Percentiles rank a stretch among this genome's conserved stretches.
Conservation (phyloP, 495 filamentous ascomycete genomes). For the Sordaria brevicollis region DNA sequence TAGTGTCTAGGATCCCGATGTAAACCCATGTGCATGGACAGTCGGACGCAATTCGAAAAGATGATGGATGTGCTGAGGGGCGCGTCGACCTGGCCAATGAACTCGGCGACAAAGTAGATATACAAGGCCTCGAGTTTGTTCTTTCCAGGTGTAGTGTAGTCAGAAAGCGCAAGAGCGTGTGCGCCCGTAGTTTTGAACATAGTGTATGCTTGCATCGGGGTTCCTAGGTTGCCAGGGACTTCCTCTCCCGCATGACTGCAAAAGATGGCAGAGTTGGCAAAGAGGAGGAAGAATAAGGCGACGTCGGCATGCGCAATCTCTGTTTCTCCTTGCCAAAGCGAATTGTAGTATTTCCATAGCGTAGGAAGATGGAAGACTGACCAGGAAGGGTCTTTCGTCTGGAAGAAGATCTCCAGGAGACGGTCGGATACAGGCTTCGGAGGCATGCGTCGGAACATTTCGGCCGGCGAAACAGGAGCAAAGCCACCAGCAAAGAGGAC, state of each 20-base stretch:
- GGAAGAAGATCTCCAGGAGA: slow-evolving; percentile 36
- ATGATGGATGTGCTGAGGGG: slow-evolving; percentile 31
- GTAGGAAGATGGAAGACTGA: slow-evolving; percentile 35
- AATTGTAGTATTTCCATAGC: slow-evolving; percentile 27
- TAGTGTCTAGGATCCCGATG: slow-evolving; percentile 31
- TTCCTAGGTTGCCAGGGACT: slow-evolving; percentile 13
- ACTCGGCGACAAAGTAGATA: slow-evolving; percentile 27
- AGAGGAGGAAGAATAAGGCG: slow-evolving; percentile 21
- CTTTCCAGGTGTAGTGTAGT: slow-evolving; percentile 31
- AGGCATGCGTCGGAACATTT: slow-evolving; percentile 33
- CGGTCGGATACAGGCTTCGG: slow-evolving; percentile 31
- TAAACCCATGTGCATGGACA: slow-evolving; percentile 32
- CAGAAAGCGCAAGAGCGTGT: slow-evolving; percentile 27
- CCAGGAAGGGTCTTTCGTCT: slow-evolving; percentile 31
- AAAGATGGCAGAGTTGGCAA: slow-evolving; percentile 14
- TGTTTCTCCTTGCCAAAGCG: slow-evolving; percentile 19
- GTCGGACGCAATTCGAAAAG: slow-evolving; percentile 23
- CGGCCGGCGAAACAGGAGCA: slow-evolving; percentile 21
- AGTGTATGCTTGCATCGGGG: neutral
- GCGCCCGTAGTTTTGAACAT: slow-evolving; percentile 17
- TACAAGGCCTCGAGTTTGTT: slow-evolving; percentile 33
- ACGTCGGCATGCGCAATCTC: slow-evolving; percentile 15
- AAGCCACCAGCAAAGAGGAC: slow-evolving; percentile 33
- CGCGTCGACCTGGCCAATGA: slow-evolving; percentile 18
- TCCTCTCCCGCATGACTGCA: slow-evolving; percentile 14